A percentile compares a stretch with the other conserved stretches of the same genome.
Conservation (phyloP, 768 basidiomycete species). For the Suillus decipiens region DNA sequence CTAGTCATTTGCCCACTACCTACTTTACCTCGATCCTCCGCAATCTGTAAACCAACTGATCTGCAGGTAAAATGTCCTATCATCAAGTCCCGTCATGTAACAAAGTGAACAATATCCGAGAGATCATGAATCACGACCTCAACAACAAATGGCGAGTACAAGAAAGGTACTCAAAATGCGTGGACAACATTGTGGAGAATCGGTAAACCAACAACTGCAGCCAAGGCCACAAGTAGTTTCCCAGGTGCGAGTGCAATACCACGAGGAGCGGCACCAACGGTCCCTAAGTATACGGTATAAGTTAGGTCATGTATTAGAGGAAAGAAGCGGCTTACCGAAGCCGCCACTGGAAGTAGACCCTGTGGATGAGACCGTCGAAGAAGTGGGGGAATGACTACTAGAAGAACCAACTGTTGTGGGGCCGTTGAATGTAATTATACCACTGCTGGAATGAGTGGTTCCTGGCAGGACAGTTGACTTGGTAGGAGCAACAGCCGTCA, state of each 20-base stretch:
- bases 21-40: neutral
- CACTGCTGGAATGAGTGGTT: neutral
- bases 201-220: slow-evolving; percentile 10
- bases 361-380: slow-evolving; percentile 4
- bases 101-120: slow-evolving; percentile 1
- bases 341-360: slow-evolving; percentile 5
- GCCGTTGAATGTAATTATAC: neutral
- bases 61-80: neutral
- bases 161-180: neutral
- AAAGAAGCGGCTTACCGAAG: slow-evolving; percentile 5
- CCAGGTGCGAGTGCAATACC: slow-evolving; percentile 5
- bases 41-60: slow-evolving; percentile 11
- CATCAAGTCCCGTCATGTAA: neutral
- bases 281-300: neutral
- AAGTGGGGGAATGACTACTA: neutral
- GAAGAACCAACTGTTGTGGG: neutral
- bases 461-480: neutral
- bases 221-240: slow-evolving; percentile 12
- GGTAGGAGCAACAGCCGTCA: neutral
- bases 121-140: neutral
- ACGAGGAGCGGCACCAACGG: slow-evolving; percentile 13
- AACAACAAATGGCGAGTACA: neutral
- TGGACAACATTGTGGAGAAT: neutral
- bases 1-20: neutral
- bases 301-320: neutral